Conservation (phyloP, 2,329 filamentous ascomycete genomes). For the Xylariaceae sp. region DNA sequence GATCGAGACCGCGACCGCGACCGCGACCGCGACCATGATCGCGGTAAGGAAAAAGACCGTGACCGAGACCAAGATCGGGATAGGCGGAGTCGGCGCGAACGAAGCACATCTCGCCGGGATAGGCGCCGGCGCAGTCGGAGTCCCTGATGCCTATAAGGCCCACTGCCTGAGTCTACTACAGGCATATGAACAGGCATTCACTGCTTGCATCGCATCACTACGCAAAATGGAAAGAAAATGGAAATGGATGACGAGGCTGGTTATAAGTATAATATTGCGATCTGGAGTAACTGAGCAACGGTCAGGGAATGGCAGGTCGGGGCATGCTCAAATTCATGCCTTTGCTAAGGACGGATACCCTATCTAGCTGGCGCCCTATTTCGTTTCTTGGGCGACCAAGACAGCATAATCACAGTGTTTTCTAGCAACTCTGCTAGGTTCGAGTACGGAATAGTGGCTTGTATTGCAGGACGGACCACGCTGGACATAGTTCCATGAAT, state of each 20-base stretch:
- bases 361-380: background rate
- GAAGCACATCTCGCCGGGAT: constrained; percentile 19
- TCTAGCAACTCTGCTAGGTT: background rate
- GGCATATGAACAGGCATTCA: background rate
- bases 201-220: background rate
- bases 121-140: constrained; percentile 17
- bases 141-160: constrained; percentile 1
- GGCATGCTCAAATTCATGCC: background rate
- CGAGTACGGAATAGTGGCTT: background rate
- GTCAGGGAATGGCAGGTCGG: background rate
- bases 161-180: background rate
- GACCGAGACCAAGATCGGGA: constrained; percentile 16
- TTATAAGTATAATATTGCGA: background rate
- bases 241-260: background rate
- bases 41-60: constrained; percentile 27
- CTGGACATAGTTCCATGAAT: background rate
- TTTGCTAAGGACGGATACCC: background rate
- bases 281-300: background rate
- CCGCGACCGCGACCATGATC: constrained; percentile 31
- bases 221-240: background rate
- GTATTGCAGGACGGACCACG: background rate
- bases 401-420: too few relatives aligned
- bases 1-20: constrained; percentile 36
- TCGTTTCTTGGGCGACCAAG: background rate
- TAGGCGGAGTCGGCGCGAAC: constrained; percentile 21